Percentiles rank a stretch among this genome's conserved stretches.
phyloP scores from a whole-genome alignment of 441 rosid species.

The Pelargonium australe region DNA sequence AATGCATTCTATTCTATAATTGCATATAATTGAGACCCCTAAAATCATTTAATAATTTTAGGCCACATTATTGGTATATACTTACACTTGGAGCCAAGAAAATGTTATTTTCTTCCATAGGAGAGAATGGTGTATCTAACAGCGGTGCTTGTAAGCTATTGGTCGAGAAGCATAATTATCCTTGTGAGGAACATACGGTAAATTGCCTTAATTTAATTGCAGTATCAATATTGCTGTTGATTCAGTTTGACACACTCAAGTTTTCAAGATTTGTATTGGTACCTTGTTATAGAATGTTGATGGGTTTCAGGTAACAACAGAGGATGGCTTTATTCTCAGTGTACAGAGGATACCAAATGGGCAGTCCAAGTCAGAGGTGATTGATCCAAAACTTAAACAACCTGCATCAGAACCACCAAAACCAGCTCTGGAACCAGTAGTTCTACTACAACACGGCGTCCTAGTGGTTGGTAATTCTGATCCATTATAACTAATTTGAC shows the following conservation, averaged over 20 bases:
- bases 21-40: no score
- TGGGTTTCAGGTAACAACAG: slow-evolving; percentile 6
- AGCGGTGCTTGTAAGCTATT: neutral
- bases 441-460: slow-evolving; percentile 3
- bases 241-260: slow-evolving; percentile 4
- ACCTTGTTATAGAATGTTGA: neutral
- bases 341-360: slow-evolving; percentile 4
- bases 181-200: slow-evolving; percentile 10
- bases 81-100: no score
- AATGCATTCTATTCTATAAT: no score
- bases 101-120: no score
- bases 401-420: neutral
- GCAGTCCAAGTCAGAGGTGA: neutral
- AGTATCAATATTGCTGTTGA: neutral
- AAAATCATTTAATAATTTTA: no score
- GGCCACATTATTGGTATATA: no score
- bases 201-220: neutral
- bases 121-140: no score
- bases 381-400: neutral
- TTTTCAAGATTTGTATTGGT: neutral
- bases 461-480: slow-evolving; percentile 2
- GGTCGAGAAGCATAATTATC: slow-evolving; percentile 5
- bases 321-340: slow-evolving; percentile 7
- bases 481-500: neutral
- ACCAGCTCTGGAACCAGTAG: neutral